Evolutionary conservation across 306 rosid genomes (phyloP).

Genomic region (Prosopis cineraria): DNA sequence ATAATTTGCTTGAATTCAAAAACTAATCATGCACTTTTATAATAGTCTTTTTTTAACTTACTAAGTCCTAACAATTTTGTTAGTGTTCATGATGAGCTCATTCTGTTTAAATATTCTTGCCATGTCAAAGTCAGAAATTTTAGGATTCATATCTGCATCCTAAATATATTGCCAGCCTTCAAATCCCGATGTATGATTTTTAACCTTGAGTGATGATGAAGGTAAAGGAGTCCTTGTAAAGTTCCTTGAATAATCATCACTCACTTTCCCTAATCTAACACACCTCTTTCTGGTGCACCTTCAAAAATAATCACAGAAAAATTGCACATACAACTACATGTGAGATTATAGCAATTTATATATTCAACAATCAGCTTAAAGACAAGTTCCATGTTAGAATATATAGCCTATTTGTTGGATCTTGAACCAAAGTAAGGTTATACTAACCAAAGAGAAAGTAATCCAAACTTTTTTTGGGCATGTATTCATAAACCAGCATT

Average conservation of each 20-base stretch:
- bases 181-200: constrained; percentile 28
- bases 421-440: too few relatives aligned
- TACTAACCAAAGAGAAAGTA: background rate
- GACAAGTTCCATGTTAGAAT: background rate
- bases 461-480: background rate
- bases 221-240: constrained; percentile 15
- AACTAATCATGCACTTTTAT: too few relatives aligned
- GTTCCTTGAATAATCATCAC: constrained; percentile 18
- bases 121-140: constrained; percentile 24
- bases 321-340: background rate
- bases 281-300: background rate
- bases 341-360: background rate
- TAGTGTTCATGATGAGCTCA: background rate
- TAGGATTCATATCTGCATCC: constrained; percentile 31
- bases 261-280: constrained; percentile 4
- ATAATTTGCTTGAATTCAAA: too few relatives aligned
- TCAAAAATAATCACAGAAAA: background rate
- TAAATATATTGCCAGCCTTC: constrained; percentile 36
- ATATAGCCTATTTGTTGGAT: background rate
- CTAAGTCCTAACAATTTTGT: constrained; percentile 32
- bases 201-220: constrained; percentile 7
- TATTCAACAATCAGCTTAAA: background rate
- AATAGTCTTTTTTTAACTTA: background rate
- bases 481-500: background rate
- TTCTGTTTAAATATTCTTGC: constrained; percentile 29